Evolutionary conservation across 202 grass and related monocot species (phyloP), one percentile per base, ranked within the genome.

Genomic region (Zoysia matrella): DNA sequence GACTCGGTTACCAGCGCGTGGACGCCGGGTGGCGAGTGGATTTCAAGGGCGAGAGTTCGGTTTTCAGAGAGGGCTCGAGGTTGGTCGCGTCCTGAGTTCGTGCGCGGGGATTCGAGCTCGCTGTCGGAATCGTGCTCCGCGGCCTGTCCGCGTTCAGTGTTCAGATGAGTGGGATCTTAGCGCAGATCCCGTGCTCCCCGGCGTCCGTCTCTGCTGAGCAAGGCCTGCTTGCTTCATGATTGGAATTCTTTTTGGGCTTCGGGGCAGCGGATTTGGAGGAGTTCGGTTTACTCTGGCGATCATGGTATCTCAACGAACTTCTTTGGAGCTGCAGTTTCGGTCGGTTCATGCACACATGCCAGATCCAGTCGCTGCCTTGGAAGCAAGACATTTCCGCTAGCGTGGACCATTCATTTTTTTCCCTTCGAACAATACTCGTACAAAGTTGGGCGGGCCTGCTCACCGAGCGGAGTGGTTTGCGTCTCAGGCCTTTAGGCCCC

Each of bases 171-270:
- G 22, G 61, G 4, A 52, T 40, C 46, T 47, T 10, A 74, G 2
- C n/a, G 14, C 30, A 86, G 77, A 80, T 86, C 60, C 67, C 36
- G 52, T 75, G 40, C 39, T 15, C 71, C 22, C 46, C 44, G 67
- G 45, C 54, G 16, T 72, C 52, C 51, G 39, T 60, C 51, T 30
- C 40, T 73, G 65, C 30, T 22, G 72, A 69, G 11, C 58, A 47
- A 56, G 41, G 39, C 15, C 47, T 30, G 22, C 22, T 30, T 79
- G 75, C 12, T 73, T 85, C 3, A 73, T 65, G 58, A 73, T 66
- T 1, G 6, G 41, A 39, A 30, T 30, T 56, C 3, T 60, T 66
- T 12, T 14, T 0, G 64, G 2, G 53, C 2, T 13, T 75, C 4
- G 11, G 42, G n/a, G 1, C 16, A 43, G 68, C 8, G 36, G 40